Evolutionary conservation across 768 basidiomycete species (phyloP), one percentile per base, ranked within the genome.

Genomic region (Kwoniella newhampshirensis): DNA sequence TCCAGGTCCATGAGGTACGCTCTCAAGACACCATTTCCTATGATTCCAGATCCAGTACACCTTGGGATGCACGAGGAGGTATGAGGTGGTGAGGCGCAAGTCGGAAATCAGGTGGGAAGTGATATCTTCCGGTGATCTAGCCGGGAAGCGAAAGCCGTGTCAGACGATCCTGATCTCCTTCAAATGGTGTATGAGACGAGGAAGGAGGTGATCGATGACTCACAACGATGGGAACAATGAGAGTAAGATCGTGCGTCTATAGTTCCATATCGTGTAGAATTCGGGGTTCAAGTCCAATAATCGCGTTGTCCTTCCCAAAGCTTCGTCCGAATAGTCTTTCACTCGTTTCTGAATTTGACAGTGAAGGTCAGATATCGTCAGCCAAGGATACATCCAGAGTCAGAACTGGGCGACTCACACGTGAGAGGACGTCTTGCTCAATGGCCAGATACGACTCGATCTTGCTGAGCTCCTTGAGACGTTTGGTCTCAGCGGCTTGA

Each of bases 41-140:
- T 99, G 92, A 72, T 92, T 97, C 96, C 96, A 99, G 66, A 98
- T 91, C 87, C 89, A 91, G 74, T 99, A 99, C 18, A 96, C 86
- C 73, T 98, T 99, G 13, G 96, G 96, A 70, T 93, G 85, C 8
- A 82, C 80, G 68, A 88, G 87, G 41, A 99, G 82, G 5, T 87
- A 85, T 3, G 81, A 78, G 73, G 86, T 89, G 0, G 93, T 97
- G 79, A 92, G 82, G 1, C 81, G 77, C 26, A 99, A 78, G 55
- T 99, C 96, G 37, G 83, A 80, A 2, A 82, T 77, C 4, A 98
- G 82, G 17, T 87, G 46, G 9, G 81, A 74, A 49, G 91, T 86
- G 32, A 85, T 79, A 42, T 85, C 81, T 54, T 83, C 80, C 1
- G 83, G 80, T 2, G 59, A 50, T 30, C 47, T 56, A n/a, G 20